phyloP scores from a whole-genome alignment of 192 early-diverging fungal genomes.

The Backusella morwellensis region DNA sequence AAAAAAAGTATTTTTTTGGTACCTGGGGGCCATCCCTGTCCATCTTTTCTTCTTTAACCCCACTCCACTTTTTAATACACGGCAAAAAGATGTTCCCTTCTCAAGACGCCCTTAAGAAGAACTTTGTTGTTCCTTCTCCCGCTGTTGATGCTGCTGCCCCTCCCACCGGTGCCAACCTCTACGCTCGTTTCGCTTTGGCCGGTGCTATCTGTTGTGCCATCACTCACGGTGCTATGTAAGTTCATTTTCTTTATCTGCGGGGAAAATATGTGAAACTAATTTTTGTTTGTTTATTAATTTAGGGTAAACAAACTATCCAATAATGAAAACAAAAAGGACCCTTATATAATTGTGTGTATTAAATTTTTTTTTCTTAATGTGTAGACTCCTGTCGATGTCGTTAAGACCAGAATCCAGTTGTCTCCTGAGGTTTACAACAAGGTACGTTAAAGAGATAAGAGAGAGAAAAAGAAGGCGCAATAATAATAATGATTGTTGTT shows the following conservation, averaged over 20 bases:
- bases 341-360: background rate
- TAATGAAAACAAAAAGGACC: background rate
- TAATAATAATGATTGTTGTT: background rate
- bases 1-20: constrained; percentile 8
- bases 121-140: constrained; percentile 33
- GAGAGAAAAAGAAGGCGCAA: background rate
- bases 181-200: constrained; percentile 56
- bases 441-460: constrained; percentile 20
- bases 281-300: background rate
- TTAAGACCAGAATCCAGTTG: constrained; percentile 77
- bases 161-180: constrained; percentile 50
- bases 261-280: background rate
- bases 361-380: background rate
- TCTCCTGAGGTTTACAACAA: constrained; percentile 58
- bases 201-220: constrained; percentile 59
- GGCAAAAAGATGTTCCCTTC: constrained; percentile 32
- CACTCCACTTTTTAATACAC: constrained; percentile 7
- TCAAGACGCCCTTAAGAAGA: constrained; percentile 35
- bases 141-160: constrained; percentile 39
- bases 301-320: constrained; percentile 10
- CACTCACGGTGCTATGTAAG: constrained; percentile 57
- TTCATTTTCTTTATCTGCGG: background rate
- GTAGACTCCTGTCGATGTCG: constrained; percentile 61
- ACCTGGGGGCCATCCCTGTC: constrained; percentile 3
- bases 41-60: constrained; percentile 2